A percentile compares a stretch with the other conserved stretches of the same genome.
These are phyloP conservation scores for Trichoderma gracile DNA, from an alignment of 2,329 filamentous ascomycete genomes.

Conservation along the genomic window DNA sequence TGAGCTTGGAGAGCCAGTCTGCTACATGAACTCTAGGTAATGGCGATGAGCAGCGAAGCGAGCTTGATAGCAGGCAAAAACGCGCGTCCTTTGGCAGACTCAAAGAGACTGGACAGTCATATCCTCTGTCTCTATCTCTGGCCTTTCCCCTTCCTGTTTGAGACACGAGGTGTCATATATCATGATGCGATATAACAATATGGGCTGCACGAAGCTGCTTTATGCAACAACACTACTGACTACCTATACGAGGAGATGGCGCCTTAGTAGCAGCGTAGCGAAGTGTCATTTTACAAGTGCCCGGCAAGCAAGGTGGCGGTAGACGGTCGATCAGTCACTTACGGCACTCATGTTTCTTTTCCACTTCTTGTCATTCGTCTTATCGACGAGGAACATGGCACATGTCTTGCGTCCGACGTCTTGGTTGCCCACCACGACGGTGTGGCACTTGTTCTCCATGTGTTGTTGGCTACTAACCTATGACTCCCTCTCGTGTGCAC, in stretches of 20 bases:
- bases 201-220: background rate
- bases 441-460: background rate
- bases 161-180: background rate
- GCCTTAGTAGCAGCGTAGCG: background rate
- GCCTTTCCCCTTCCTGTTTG: background rate
- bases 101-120: background rate
- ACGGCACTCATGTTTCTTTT: background rate
- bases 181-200: conserved; percentile 1
- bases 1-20: background rate
- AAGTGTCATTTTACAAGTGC: background rate
- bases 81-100: background rate
- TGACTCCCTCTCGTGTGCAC: background rate
- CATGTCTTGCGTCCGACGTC: conserved; percentile 1
- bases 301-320: background rate
- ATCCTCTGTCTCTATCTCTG: background rate
- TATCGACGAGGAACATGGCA: conserved; percentile 1
- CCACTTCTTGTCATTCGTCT: background rate
- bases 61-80: background rate
- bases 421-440: conserved; percentile 10
- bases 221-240: background rate
- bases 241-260: conserved; percentile 16
- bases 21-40: background rate
- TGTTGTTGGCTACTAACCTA: background rate
- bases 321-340: conserved; percentile 12
- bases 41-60: background rate